Percentiles rank a stretch among this genome's conserved stretches.
These are phyloP conservation scores for Chaetoceros tenuissimus DNA, from an alignment of 108 stramenopile genomes.

Conservation along the genomic window DNA sequence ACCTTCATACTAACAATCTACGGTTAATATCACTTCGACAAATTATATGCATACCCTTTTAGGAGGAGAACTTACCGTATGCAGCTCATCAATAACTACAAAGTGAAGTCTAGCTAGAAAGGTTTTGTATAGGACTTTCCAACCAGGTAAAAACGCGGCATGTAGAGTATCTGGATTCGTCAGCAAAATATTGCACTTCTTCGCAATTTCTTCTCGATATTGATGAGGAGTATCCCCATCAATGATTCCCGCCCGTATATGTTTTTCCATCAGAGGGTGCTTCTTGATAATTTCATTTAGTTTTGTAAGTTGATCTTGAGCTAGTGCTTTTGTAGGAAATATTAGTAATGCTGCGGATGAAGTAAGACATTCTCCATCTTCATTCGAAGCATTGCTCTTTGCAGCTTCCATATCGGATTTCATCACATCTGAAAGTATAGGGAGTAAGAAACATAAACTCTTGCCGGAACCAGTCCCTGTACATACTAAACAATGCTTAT, in stretches of 20 bases:
- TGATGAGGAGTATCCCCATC: slow-evolving; percentile 77
- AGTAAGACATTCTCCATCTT: slow-evolving; percentile 2
- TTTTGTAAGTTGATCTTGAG: slow-evolving; percentile 92
- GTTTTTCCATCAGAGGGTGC: slow-evolving; percentile 12
- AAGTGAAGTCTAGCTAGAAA: slow-evolving; percentile 55
- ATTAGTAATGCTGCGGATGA: slow-evolving; percentile 54
- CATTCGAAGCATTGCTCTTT: slow-evolving; percentile 3
- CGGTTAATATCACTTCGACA: background rate
- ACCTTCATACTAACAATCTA: slow-evolving; percentile 83
- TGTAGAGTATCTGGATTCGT: slow-evolving; percentile 98
- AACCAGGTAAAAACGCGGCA: slow-evolving; percentile 83
- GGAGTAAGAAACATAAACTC: slow-evolving; percentile 73
- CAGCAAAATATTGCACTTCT: slow-evolving; percentile 73
- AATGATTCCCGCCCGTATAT: slow-evolving; percentile 50
- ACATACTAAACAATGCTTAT: slow-evolving; percentile 62
- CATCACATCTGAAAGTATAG: slow-evolving; percentile 60
- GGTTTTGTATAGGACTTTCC: slow-evolving; percentile 47
- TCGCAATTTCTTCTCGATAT: slow-evolving; percentile 51
- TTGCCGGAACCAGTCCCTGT: slow-evolving; percentile 90
- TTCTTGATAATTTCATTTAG: slow-evolving; percentile 34
- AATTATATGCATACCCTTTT: background rate
- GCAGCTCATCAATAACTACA: slow-evolving; percentile 86
- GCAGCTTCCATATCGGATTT: slow-evolving; percentile 5
- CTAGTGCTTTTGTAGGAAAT: slow-evolving; percentile 97
- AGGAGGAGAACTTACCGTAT: background rate